A percentile compares a stretch with the other conserved stretches of the same genome.
These are phyloP conservation scores for Globisporangium megalacanthum DNA, from an alignment of 352 stramenopile genomes.

Conservation along the genomic window DNA sequence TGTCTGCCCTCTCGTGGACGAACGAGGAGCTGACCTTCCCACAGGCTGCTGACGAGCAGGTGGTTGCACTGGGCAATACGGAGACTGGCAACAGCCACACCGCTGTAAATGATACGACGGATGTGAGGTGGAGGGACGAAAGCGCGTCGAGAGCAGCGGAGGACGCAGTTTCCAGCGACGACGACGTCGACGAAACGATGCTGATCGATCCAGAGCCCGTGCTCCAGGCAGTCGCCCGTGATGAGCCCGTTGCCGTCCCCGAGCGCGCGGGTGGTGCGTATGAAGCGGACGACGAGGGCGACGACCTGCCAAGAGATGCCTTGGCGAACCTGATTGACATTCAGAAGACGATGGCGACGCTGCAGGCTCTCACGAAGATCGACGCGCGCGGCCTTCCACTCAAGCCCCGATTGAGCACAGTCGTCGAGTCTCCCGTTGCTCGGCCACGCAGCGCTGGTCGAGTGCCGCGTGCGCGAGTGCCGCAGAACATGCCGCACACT, in stretches of 20 bases:
- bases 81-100: too few relatives aligned
- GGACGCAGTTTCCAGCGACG: background rate
- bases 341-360: slow-evolving; percentile 10
- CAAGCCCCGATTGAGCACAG: slow-evolving; percentile 1
- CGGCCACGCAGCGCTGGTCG: background rate
- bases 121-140: background rate
- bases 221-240: background rate
- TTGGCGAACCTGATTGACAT: slow-evolving; percentile 13
- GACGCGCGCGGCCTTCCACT: slow-evolving; percentile 13
- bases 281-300: background rate
- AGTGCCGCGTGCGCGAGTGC: background rate
- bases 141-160: background rate
- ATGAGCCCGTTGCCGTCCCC: too few relatives aligned
- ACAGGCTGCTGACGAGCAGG: too few relatives aligned
- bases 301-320: slow-evolving; percentile 8
- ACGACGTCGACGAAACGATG: slow-evolving; percentile 15
- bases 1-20: background rate
- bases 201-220: slow-evolving; percentile 4
- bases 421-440: background rate
- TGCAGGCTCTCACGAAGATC: slow-evolving; percentile 8
- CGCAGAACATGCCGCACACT: background rate
- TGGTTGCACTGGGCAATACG: too few relatives aligned
- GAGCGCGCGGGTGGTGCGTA: too few relatives aligned
- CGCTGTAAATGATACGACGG: background rate
- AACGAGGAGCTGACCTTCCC: background rate